Conservation (phyloP, 495 filamentous ascomycete genomes). For the Trichoderma reesei region DNA sequence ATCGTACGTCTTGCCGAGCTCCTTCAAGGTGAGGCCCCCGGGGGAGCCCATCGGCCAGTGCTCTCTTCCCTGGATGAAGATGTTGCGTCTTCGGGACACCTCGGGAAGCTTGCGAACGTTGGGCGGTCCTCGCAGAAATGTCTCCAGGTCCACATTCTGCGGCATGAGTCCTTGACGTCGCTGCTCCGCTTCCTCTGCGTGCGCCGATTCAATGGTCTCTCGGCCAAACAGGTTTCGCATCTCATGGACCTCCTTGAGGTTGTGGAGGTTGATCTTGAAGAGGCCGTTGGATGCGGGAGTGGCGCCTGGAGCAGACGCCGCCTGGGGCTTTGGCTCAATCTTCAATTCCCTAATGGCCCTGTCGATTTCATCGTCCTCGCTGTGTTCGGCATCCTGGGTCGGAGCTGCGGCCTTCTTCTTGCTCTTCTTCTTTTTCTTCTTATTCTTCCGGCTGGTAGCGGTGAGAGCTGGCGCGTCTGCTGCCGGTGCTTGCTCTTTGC, state of each 20-base stretch:
- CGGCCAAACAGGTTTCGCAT: constrained; percentile 90
- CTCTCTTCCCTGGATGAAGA: constrained; percentile 82
- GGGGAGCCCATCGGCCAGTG: constrained; percentile 77
- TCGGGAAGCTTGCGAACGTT: constrained; percentile 53
- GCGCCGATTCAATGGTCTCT: constrained; percentile 57
- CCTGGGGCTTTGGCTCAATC: constrained; percentile 19
- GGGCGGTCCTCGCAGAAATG: constrained; percentile 54
- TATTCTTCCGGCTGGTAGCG: constrained; percentile 28
- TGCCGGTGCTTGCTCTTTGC: constrained; percentile 28
- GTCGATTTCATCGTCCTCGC: constrained; percentile 59
- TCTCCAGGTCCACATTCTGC: constrained; percentile 57
- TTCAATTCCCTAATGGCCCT: constrained; percentile 58
- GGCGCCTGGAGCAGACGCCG: constrained; percentile 16
- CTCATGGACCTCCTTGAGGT: constrained; percentile 81
- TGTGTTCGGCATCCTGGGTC: constrained; percentile 4
- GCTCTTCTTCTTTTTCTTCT: constrained; percentile 53
- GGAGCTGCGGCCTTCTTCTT: constrained; percentile 36
- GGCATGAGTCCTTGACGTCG: constrained; percentile 25
- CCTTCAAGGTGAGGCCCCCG: constrained; percentile 77
- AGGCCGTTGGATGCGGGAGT: constrained; percentile 33
- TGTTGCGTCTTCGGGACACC: constrained; percentile 61
- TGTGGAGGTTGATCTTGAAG: constrained; percentile 63
- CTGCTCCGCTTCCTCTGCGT: constrained; percentile 42
- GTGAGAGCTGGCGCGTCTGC: constrained; percentile 30
- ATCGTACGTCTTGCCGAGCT: constrained; percentile 38